Evolutionary conservation across 2,329 filamentous ascomycete species (phyloP).

Genomic region (Exserohilum rostratum): DNA sequence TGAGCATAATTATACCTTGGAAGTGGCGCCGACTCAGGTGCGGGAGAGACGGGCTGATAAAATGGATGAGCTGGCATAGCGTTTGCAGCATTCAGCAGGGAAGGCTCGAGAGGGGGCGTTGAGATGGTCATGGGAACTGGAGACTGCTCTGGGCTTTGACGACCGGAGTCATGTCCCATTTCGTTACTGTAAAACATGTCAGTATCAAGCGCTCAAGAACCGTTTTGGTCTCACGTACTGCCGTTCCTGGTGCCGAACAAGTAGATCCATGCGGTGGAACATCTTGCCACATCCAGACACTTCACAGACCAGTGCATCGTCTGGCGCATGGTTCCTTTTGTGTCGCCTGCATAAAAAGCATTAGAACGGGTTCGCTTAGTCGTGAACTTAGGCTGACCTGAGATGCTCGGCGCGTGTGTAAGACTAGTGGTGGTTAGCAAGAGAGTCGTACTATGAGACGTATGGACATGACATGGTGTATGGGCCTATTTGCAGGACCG

Average conservation of each 20-base stretch:
- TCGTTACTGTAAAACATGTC: conserved; percentile 34
- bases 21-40: conserved; percentile 31
- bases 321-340: conserved; percentile 54
- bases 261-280: conserved; percentile 54
- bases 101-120: conserved; percentile 21
- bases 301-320: conserved; percentile 50
- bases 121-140: conserved; percentile 24
- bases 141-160: conserved; percentile 33
- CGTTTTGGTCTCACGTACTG: conserved; percentile 47
- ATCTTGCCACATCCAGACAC: conserved; percentile 50
- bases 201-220: conserved; percentile 12
- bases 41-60: conserved; percentile 31
- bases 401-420: conserved; percentile 57
- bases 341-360: conserved; percentile 46
- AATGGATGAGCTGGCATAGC: conserved; percentile 23
- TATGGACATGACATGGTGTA: conserved; percentile 5
- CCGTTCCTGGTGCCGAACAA: conserved; percentile 53
- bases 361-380: conserved; percentile 8
- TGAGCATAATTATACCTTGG: conserved; percentile 46
- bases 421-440: conserved; percentile 45
- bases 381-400: conserved; percentile 37
- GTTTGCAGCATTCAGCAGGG: conserved; percentile 19
- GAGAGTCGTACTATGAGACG: not conserved
- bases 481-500: not conserved
- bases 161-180: conserved; percentile 30